Evolutionary conservation across 306 rosid genomes (phyloP), one percentile per base, ranked within the genome.

Genomic region (Bauhinia variegata): DNA sequence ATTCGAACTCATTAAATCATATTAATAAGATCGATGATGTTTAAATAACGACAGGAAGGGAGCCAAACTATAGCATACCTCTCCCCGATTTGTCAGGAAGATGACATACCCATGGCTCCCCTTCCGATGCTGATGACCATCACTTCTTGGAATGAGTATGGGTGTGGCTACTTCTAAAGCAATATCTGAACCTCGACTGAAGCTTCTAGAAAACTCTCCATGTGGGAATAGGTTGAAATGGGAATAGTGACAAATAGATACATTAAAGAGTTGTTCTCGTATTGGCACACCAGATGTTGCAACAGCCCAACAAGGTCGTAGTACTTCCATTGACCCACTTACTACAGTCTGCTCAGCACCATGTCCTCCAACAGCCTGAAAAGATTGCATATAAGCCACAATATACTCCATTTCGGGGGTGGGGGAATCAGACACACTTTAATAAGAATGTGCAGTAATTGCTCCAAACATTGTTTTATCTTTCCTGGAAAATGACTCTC

Each of bases 271-370:
- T 78, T 95, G 97, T 67, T 95, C 99, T 64, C 92, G 85, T 48
- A 91, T 75, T 8, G 96, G 99, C 51, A 95, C 96, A 54, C 99
- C 99, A 54, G 99, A 95, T 32, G 99, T 88, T 61, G 99, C 99
- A 71, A 95, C 87, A 56, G 99, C 99, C 97, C 96, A 95, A 81
- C 99, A 95, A 28, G 99, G 99, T 42, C 93, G 90, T 6, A 95
- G 82, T 64, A 90, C 96, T 46, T 95, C 99, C 99, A 95, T 95
- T 34, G 97, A 90, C 79, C 97, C 97, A 78, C 95, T 88, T 31
- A 88, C 86, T 63, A 95, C 97, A 75, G 91, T 90, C 86, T 84
- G 95, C 81, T 90, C 99, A 67, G 92, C 99, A n/a, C 97, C 99
- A 73, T 90, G 85, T 62, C 95, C 99, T 42, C 97, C 99, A 54